Percentiles rank a stretch among this genome's conserved stretches.
Evolutionary conservation across 345 rosid genomes (phyloP).

Genomic region (Sisymbrium altissimum): DNA sequence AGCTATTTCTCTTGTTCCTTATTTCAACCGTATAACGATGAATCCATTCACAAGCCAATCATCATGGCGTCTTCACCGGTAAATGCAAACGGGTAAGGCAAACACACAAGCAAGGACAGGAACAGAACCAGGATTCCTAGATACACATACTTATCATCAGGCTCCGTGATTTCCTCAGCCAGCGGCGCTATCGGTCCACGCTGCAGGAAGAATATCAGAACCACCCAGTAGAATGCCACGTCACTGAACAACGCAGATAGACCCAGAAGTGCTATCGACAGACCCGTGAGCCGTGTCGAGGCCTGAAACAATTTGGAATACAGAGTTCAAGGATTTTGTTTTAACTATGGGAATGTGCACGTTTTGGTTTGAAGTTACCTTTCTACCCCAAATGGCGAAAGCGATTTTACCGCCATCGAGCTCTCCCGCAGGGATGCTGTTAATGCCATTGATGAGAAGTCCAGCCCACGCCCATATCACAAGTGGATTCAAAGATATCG

Average conservation of each 20-base stretch:
- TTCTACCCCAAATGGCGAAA: conserved; percentile 92
- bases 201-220: conserved; percentile 74
- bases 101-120: conserved; percentile 71
- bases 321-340: not conserved
- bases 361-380: conserved; percentile 43
- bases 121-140: conserved; percentile 69
- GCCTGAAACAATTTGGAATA: conserved; percentile 43
- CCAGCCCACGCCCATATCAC: conserved; percentile 97
- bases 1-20: not conserved
- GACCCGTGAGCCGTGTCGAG: conserved; percentile 60
- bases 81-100: conserved; percentile 86
- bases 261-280: conserved; percentile 68
- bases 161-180: conserved; percentile 70
- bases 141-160: conserved; percentile 54
- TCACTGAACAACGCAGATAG: conserved; percentile 74
- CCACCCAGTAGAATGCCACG: conserved; percentile 93
- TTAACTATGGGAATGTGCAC: not conserved
- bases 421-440: conserved; percentile 96
- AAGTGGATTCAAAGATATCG: conserved; percentile 78
- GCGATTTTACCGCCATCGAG: conserved; percentile 86
- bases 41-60: conserved; percentile 33
- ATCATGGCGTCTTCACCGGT: conserved; percentile 39
- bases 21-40: not conserved
- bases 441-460: conserved; percentile 87
- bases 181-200: conserved; percentile 86